Evolutionary conservation across 106 monocot genomes (phyloP), one percentile per base, ranked within the genome.

Genomic region (Dioscorea dumetorum): DNA sequence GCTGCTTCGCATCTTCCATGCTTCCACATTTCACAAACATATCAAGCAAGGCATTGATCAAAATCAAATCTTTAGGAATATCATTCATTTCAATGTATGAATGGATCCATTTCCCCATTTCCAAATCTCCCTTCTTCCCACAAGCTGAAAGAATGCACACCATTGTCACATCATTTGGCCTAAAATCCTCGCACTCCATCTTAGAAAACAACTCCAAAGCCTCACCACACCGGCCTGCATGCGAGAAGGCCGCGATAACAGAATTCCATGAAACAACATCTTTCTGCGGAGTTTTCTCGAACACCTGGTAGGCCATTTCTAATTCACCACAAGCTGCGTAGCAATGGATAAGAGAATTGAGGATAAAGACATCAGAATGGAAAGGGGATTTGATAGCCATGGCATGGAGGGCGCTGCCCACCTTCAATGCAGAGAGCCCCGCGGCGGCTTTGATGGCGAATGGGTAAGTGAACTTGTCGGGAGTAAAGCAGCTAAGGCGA

Each of bases 201-300:
- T 64, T 52, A 54, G 15, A 17, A 53, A 84, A 88, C 23, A 84
- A 17, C 16, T 72, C 56, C 63, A 88, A 34, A 8, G 76, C 81
- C 62, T 79, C 84, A 13, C 84, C 78, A 24, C 28, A 71, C 14
- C 7, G 67, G 6, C 61, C 76, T 0, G 70, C 58, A 16, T 64
- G 64, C 4, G 69, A 58, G 61, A 78, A 67, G 11, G 70, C 77
- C 17, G 68, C 32, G 67, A 88, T 81, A 24, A 84, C 70, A 0
- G 84, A 81, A 62, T 88, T 88, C 88, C 88, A 84, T 2, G 84
- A 84, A 18, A 88, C 84, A 22, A 79, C 75, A 35, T 88, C 87
- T 51, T 71, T 75, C 22, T 24, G 34, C 0, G 72, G 70, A 41
- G 76, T 79, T 20, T 18, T 52, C 3, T 76, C 73, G 58, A 88